Conservation (phyloP, 805 yeast species). For the Lipomyces orientalis region DNA sequence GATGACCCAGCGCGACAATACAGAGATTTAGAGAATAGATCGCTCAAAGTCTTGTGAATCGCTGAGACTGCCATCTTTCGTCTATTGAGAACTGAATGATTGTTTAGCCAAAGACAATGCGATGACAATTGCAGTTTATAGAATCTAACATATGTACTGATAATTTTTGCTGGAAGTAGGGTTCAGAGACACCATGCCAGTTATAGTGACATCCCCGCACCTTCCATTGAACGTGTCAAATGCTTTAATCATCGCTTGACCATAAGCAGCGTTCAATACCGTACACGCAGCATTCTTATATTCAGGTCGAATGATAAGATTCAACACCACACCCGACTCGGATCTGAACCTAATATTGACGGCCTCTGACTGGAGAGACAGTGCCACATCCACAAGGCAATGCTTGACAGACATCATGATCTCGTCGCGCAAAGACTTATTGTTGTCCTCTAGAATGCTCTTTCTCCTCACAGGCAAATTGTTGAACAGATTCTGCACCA, state of each 20-base stretch:
- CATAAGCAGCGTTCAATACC: conserved; percentile 14
- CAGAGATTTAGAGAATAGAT: conserved; percentile 7
- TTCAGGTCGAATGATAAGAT: neutral
- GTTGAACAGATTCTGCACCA: conserved; percentile 37
- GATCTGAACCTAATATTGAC: conserved; percentile 8
- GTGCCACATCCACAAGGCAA: conserved; percentile 16
- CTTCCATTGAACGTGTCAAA: neutral
- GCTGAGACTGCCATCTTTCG: conserved; percentile 10
- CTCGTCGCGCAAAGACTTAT: conserved; percentile 2
- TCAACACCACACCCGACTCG: conserved; percentile 4
- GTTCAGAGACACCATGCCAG: conserved; percentile 15
- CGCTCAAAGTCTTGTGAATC: conserved; percentile 14
- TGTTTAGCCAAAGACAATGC: neutral
- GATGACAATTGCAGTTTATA: neutral
- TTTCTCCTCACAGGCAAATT: conserved; percentile 41
- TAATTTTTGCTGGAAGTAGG: conserved; percentile 6
- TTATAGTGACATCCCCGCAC: conserved; percentile 6
- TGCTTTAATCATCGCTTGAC: conserved; percentile 4
- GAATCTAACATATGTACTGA: conserved; percentile 30
- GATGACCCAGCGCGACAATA: neutral
- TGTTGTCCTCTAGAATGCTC: conserved; percentile 6
- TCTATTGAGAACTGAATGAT: conserved; percentile 14
- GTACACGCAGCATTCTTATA: neutral
- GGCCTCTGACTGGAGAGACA: conserved; percentile 1
- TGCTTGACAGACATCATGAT: conserved; percentile 8